A percentile compares a stretch with the other conserved stretches of the same genome.
Evolutionary conservation across 495 filamentous ascomycete genomes (phyloP).

Genomic region (Penicillium bialowiezense): DNA sequence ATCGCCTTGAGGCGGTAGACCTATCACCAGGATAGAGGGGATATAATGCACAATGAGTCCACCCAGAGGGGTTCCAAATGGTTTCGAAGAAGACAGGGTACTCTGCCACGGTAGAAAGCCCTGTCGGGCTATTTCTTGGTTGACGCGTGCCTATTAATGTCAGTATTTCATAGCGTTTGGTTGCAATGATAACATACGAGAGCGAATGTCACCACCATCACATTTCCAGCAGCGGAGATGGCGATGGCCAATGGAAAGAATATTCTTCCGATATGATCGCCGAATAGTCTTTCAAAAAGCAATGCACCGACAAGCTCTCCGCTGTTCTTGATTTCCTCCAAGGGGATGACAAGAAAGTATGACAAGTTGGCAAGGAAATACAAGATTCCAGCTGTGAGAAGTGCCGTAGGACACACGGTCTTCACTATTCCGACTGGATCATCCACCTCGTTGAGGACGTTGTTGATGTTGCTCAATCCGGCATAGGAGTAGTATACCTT

Average conservation of each 20-base stretch:
- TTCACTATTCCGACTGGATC: slow-evolving; percentile 65
- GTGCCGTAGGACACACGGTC: slow-evolving; percentile 58
- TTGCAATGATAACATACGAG: slow-evolving; percentile 39
- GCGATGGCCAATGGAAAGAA: slow-evolving; percentile 65
- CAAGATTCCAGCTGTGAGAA: slow-evolving; percentile 58
- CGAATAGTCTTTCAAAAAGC: slow-evolving; percentile 67
- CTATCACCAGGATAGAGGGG: slow-evolving; percentile 63
- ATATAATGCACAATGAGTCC: slow-evolving; percentile 67
- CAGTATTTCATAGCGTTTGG: not conserved
- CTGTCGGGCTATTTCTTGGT: slow-evolving; percentile 66
- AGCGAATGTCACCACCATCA: slow-evolving; percentile 74
- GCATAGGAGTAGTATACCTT: slow-evolving; percentile 74
- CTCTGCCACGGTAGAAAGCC: slow-evolving; percentile 67
- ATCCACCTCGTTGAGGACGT: slow-evolving; percentile 74
- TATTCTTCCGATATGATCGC: slow-evolving; percentile 50
- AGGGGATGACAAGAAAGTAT: slow-evolving; percentile 65
- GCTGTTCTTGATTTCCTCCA: slow-evolving; percentile 65
- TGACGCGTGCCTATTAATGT: slow-evolving; percentile 56
- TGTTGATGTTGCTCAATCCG: slow-evolving; percentile 66
- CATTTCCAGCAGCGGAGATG: slow-evolving; percentile 66
- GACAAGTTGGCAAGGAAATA: slow-evolving; percentile 70
- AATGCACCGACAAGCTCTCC: slow-evolving; percentile 66
- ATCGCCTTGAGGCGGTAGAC: slow-evolving; percentile 60
- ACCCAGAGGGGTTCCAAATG: slow-evolving; percentile 65
- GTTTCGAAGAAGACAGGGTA: slow-evolving; percentile 60